Evolutionary conservation across 2,329 filamentous ascomycete species (phyloP).

Genomic region (Penicillium sp.): DNA sequence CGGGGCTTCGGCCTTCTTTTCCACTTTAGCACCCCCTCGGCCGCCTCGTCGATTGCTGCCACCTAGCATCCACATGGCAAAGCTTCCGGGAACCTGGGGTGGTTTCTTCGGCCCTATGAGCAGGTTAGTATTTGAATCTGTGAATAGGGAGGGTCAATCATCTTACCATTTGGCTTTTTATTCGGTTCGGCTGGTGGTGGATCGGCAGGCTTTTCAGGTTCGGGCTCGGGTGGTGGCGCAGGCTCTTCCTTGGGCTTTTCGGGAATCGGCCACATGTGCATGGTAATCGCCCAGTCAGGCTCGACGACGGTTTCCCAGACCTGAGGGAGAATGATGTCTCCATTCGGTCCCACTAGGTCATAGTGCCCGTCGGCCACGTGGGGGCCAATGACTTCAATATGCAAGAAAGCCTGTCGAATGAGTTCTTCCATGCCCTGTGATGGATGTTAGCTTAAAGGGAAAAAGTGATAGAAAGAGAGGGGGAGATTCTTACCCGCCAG

Average conservation of each 20-base stretch:
- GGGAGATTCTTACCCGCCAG: conserved; percentile 68
- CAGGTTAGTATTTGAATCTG: neutral
- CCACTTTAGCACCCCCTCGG: conserved; percentile 47
- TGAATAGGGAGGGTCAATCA: neutral
- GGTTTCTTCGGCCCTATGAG: conserved; percentile 34
- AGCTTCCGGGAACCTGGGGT: conserved; percentile 32
- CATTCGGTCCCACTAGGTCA: conserved; percentile 75
- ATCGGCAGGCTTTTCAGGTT: conserved; percentile 25
- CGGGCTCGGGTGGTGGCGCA: conserved; percentile 25
- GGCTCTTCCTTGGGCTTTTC: conserved; percentile 50
- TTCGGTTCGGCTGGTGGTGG: conserved; percentile 28
- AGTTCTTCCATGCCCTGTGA: conserved; percentile 79
- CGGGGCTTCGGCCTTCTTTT: conserved; percentile 47
- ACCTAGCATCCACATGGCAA: conserved; percentile 50
- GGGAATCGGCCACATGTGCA: conserved; percentile 67
- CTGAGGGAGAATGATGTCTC: conserved; percentile 78
- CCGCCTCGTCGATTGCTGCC: conserved; percentile 27
- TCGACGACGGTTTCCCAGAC: conserved; percentile 82
- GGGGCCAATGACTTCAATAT: conserved; percentile 74
- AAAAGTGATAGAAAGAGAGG: neutral
- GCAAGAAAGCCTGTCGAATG: conserved; percentile 80
- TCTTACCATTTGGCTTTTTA: conserved; percentile 39
- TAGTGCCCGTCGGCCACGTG: conserved; percentile 79
- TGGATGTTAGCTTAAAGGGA: conserved; percentile 25
- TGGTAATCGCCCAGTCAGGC: conserved; percentile 72